Evolutionary conservation across 352 stramenopile species (phyloP), one percentile per base, ranked within the genome.

Genomic region (Blastocystis sp.): DNA sequence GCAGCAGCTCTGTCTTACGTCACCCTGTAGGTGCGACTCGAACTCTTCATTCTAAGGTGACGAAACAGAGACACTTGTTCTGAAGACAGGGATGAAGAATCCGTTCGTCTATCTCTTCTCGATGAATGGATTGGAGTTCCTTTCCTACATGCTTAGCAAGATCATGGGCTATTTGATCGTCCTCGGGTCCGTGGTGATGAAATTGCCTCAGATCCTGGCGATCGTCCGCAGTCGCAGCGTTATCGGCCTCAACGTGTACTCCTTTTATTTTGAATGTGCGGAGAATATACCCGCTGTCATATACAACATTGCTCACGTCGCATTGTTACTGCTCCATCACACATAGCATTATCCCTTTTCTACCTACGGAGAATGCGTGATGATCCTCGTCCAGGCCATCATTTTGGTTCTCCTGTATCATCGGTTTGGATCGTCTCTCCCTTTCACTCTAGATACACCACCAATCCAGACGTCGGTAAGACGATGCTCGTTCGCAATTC

Each of bases 131-230:
- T 43, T 21, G 19, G 57, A 57, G n/a, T 57, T 68, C 10, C 17
- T 66, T 40, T 84, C 74, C 2, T 52, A 68, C 34, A n/a, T 84
- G 14, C 87, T 95, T 28, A 94, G 92, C 91, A 95, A 95, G 89
- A 81, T 90, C 19, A 90, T 95, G 61, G 93, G 93, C 52, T 95
- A 95, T 89, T 91, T 92, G 48, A 95, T 95, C 91, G 95, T 95
- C 89, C 91, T 92, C 42, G 93, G 92, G 68, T 93, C 91, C 65
- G 90, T 95, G 65, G 92, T 95, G 87, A 92, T 95, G 74, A 95
- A 95, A 70, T 88, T 95, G 65, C 93, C 93, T 60, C 93, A 95
- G 88, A 95, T 95, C 89, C 90, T 95, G 77, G 94, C 94, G 91
- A 95, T 95, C 69, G n/a, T 95, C 28, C 71, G 87, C 10, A 93